Percentiles rank a stretch among this genome's conserved stretches.
Conservation (phyloP, 2,329 filamentous ascomycete genomes). For the Aspergillus arachidicola region DNA sequence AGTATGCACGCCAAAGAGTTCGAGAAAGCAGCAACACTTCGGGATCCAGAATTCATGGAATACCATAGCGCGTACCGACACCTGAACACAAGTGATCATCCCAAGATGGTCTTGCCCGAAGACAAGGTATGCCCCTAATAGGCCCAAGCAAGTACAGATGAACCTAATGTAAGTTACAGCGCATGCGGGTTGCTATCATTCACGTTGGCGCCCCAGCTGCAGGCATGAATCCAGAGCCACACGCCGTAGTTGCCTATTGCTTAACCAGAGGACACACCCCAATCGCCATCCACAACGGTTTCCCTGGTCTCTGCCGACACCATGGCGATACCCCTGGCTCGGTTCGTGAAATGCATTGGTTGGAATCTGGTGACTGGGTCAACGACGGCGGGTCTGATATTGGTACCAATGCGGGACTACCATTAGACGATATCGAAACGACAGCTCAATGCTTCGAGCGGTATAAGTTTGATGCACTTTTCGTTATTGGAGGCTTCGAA, state of each 20-base stretch:
- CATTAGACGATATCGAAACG: slow-evolving; percentile 79
- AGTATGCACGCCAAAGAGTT: slow-evolving; percentile 87
- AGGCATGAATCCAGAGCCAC: slow-evolving; percentile 97
- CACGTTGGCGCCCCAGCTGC: slow-evolving; percentile 95
- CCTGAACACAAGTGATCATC: slow-evolving; percentile 78
- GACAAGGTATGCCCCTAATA: slow-evolving; percentile 61
- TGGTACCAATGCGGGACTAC: slow-evolving; percentile 92
- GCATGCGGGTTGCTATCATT: slow-evolving; percentile 92
- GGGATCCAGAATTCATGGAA: slow-evolving; percentile 91
- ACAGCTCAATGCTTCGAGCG: slow-evolving; percentile 81
- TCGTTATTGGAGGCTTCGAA: slow-evolving; percentile 93
- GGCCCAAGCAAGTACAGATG: background rate
- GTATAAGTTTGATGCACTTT: slow-evolving; percentile 88
- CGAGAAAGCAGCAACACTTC: slow-evolving; percentile 79
- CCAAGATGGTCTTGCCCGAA: slow-evolving; percentile 66
- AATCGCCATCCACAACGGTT: slow-evolving; percentile 92
- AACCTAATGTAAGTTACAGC: slow-evolving; percentile 52
- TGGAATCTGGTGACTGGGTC: slow-evolving; percentile 93
- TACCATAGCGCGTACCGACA: slow-evolving; percentile 89
- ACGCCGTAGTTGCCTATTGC: slow-evolving; percentile 90
- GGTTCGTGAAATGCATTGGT: slow-evolving; percentile 84
- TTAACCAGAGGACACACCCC: slow-evolving; percentile 89
- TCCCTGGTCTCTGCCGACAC: slow-evolving; percentile 89
- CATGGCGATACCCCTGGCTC: slow-evolving; percentile 83
- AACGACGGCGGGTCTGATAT: slow-evolving; percentile 97